Evolutionary conservation across 371 early-diverging fungal genomes (phyloP), one percentile per base, ranked within the genome.

Genomic region (Batkoa obscura): DNA sequence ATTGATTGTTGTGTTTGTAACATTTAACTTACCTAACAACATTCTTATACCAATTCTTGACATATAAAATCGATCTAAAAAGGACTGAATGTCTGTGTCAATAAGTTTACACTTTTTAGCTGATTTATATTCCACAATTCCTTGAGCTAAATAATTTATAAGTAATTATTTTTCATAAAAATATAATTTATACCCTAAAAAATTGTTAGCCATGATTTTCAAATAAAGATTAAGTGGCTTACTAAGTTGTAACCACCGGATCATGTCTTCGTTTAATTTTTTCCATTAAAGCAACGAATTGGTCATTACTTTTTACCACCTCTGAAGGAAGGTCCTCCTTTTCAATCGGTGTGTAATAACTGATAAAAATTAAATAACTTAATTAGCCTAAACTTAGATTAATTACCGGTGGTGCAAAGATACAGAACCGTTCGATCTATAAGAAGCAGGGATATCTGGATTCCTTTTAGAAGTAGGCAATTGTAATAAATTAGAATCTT

Each of bases 21-120:
- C 10, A 32, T n/a, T 10, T n/a, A 48, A 58, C 61, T 61, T 75
- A 68, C 83, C 94, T 58, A 92, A 88, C 42, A 95, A 72, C 90
- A 93, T 90, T 58, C 97, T 84, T 60, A 96, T 94, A n/a, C 97
- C 97, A 59, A 96, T 96, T 46, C 97, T 84, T 32, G 91, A 90
- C 82, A 94, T 81, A 72, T 93, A 94, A 69, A 96, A 96, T 15
- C 93, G 79, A 69, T 94, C 94, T 59, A 96, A 68, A 64, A 96
- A 96, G 34, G 76, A 72, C 67, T 96, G 94, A 6, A 93, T 75
- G 47, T 83, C 88, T 37, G 77, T 78, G 62, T 91, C 89, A 35
- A 88, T 79, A 17, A 66, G 45, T 6, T 68, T 60, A 2, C 72
- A 72, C 49, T 67, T 74, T 58, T 63, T 78, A 62, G 67, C 64